phyloP scores from a whole-genome alignment of 202 grass and related monocot species.

The Bolboschoenoplectus hybrid region DNA sequence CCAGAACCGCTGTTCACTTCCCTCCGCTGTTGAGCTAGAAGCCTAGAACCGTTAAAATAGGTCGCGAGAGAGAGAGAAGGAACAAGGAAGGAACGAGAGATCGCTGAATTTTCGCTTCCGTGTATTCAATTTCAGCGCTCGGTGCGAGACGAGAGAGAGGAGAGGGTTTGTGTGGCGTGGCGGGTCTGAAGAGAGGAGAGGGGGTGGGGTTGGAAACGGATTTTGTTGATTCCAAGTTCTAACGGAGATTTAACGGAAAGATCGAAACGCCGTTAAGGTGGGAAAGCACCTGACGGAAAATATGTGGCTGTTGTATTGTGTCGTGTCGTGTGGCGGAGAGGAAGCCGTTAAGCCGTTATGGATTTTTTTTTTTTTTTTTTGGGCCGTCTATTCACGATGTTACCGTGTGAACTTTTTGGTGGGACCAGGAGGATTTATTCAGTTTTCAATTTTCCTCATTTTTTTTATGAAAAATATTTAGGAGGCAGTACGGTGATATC shows the following conservation, averaged over 20 bases:
- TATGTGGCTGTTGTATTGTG: neutral
- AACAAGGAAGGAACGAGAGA: neutral
- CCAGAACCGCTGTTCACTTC: neutral
- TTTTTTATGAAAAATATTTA: neutral
- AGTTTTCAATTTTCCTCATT: neutral
- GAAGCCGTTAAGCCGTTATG: neutral
- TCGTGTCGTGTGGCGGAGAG: neutral
- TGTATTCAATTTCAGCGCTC: neutral
- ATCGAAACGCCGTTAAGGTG: neutral
- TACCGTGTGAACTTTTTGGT: neutral
- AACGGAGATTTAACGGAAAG: neutral
- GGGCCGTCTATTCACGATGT: neutral
- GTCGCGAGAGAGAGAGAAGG: neutral
- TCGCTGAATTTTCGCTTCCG: conserved; percentile 17
- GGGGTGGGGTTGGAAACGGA: neutral
- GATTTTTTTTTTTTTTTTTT: neutral
- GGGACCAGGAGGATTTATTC: neutral
- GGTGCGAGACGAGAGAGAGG: neutral
- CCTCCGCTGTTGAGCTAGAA: neutral
- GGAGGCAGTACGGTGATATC: too few species aligned
- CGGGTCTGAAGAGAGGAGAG: neutral
- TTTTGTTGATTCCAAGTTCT: conserved; percentile 1
- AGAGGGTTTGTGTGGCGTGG: conserved; percentile 26
- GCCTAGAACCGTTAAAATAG: conserved; percentile 10
- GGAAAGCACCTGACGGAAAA: neutral